A percentile compares a stretch with the other conserved stretches of the same genome.
phyloP scores from a whole-genome alignment of 805 yeast species.

The Diddensiella santjacobensis region DNA sequence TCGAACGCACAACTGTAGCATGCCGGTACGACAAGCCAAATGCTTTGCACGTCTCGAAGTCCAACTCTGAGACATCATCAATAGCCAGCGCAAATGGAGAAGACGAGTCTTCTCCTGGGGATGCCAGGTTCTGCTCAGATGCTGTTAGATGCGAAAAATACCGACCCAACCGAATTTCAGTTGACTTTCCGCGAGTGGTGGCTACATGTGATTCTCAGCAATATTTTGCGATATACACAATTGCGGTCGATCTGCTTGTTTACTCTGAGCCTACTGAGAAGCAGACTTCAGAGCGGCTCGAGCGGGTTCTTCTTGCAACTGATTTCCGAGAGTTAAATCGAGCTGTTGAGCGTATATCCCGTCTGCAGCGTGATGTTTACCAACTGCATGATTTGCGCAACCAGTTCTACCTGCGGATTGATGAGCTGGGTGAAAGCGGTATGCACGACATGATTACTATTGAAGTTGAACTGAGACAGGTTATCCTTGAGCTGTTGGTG shows the following conservation, averaged over 20 bases:
- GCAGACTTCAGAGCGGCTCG: slow-evolving; percentile 53
- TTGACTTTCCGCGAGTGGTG: slow-evolving; percentile 67
- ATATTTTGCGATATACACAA: slow-evolving; percentile 61
- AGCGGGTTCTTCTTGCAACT: slow-evolving; percentile 63
- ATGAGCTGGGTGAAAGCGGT: slow-evolving; percentile 39
- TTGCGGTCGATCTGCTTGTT: slow-evolving; percentile 59
- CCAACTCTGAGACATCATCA: slow-evolving; percentile 4
- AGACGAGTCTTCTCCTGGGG: slow-evolving; percentile 23
- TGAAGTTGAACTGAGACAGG: slow-evolving; percentile 30
- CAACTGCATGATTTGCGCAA: slow-evolving; percentile 41
- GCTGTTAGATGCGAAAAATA: slow-evolving; percentile 22
- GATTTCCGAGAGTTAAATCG: slow-evolving; percentile 60
- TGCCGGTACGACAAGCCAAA: slow-evolving; percentile 55
- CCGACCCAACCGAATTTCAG: slow-evolving; percentile 44
- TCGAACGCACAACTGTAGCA: slow-evolving; percentile 61
- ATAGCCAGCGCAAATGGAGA: slow-evolving; percentile 9
- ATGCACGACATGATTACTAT: slow-evolving; percentile 26
- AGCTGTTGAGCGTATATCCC: slow-evolving; percentile 45
- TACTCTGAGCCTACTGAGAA: slow-evolving; percentile 71
- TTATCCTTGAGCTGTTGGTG: slow-evolving; percentile 31
- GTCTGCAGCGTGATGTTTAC: slow-evolving; percentile 47
- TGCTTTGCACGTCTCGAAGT: slow-evolving; percentile 39
- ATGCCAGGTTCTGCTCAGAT: slow-evolving; percentile 16
- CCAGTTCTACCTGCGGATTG: slow-evolving; percentile 49
- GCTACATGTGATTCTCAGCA: slow-evolving; percentile 71